These are phyloP conservation scores for Vitis riparia DNA, from an alignment of 164 flowering plant genomes.

Conservation along the genomic window DNA sequence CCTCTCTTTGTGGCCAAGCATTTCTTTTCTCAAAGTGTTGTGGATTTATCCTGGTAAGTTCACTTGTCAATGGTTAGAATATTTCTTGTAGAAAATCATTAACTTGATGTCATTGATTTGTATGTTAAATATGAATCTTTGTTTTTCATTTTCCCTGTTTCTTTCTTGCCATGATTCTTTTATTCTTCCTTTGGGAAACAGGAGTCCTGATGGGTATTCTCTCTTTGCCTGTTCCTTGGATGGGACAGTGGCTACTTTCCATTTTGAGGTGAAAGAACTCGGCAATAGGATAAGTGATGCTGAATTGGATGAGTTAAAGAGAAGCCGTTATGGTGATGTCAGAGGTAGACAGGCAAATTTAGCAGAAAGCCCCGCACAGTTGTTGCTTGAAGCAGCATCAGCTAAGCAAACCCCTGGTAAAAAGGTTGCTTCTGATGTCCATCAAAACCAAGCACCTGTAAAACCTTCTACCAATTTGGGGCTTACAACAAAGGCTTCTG, in stretches of 20 bases:
- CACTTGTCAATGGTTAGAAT: not conserved
- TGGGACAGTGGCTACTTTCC: slow-evolving; percentile 89
- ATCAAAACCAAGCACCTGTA: slow-evolving; percentile 36
- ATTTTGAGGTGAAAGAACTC: slow-evolving; percentile 89
- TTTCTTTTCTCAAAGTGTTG: slow-evolving; percentile 95
- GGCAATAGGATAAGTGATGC: slow-evolving; percentile 76
- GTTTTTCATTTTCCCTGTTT: slow-evolving; percentile 2
- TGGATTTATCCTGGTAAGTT: slow-evolving; percentile 88
- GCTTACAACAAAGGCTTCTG: slow-evolving; percentile 32
- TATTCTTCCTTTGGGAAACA: slow-evolving; percentile 28
- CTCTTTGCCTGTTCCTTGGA: slow-evolving; percentile 98
- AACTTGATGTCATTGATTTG: not conserved
- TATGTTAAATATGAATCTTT: not conserved
- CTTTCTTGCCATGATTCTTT: not conserved
- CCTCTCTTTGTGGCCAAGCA: slow-evolving; percentile 99
- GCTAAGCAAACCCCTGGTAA: slow-evolving; percentile 64
- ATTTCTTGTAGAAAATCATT: no score
- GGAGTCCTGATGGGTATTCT: slow-evolving; percentile 99
- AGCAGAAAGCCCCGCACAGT: slow-evolving; percentile 95
- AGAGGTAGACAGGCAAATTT: slow-evolving; percentile 85
- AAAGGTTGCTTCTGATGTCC: slow-evolving; percentile 44
- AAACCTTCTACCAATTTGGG: slow-evolving; percentile 50
- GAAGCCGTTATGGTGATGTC: slow-evolving; percentile 91
- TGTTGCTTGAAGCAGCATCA: slow-evolving; percentile 92
- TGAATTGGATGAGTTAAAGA: slow-evolving; percentile 88